Conservation (phyloP, 345 rosid genomes). For the Ricinus communis region DNA sequence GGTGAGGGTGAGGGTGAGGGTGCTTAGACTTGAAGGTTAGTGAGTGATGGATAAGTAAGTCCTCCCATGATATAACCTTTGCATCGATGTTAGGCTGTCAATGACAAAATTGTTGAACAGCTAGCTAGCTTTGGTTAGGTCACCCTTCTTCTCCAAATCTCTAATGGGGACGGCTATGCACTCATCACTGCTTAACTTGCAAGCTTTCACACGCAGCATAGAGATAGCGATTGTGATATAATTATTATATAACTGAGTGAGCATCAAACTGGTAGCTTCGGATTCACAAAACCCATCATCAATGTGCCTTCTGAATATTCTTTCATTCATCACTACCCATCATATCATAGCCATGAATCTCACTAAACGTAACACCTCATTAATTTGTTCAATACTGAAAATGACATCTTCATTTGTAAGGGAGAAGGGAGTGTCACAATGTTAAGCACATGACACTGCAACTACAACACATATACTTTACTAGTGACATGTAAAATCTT, state of each 20-base stretch:
- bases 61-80: slow-evolving; percentile 23
- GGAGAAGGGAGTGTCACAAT: too few relatives aligned
- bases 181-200: background rate
- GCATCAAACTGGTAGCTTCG: background rate
- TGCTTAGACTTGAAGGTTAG: background rate
- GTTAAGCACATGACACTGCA: too few relatives aligned
- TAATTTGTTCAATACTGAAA: too few relatives aligned
- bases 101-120: too few relatives aligned
- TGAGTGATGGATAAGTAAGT: slow-evolving; percentile 18
- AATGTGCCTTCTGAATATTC: background rate
- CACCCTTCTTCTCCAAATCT: slow-evolving; percentile 8
- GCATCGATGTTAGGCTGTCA: slow-evolving; percentile 27
- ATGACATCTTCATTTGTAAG: too few relatives aligned
- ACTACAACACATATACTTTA: too few relatives aligned
- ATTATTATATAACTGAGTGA: background rate
- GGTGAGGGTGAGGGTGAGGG: background rate
- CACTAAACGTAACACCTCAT: background rate
- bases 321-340: background rate
- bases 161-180: background rate
- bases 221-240: background rate
- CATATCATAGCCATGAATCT: background rate
- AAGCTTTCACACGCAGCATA: background rate
- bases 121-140: background rate
- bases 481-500: too few relatives aligned
- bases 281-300: background rate